phyloP scores from a whole-genome alignment of 2,329 filamentous ascomycete genomes.

The Fusarium torulosum region DNA sequence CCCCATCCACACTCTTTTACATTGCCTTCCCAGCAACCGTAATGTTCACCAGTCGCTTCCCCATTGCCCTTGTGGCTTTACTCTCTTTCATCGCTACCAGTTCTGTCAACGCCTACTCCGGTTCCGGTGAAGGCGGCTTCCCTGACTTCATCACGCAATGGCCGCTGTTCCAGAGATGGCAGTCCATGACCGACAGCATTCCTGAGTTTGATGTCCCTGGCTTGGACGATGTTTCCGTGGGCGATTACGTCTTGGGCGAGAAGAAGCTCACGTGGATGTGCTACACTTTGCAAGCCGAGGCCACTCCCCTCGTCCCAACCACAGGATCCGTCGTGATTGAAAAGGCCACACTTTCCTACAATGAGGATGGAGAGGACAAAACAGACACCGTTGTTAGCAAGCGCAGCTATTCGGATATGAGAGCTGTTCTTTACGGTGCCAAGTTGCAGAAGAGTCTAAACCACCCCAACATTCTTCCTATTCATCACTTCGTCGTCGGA shows the following conservation, averaged over 20 bases:
- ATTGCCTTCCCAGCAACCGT: constrained; percentile 6
- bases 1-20: constrained; percentile 1
- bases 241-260: not conserved
- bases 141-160: constrained; percentile 15
- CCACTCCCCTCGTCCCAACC: not conserved
- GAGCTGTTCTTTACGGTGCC: constrained; percentile 7
- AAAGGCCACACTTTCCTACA: constrained; percentile 5
- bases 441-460: constrained; percentile 4
- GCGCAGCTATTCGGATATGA: constrained; percentile 7
- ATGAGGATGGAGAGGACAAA: not conserved
- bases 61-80: constrained; percentile 19
- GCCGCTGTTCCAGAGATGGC: constrained; percentile 3
- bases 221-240: not conserved
- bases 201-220: constrained; percentile 13
- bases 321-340: constrained; percentile 2
- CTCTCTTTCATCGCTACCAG: constrained; percentile 3
- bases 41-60: constrained; percentile 16
- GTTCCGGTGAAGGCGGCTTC: not conserved
- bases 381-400: constrained; percentile 17
- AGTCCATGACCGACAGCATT: not conserved
- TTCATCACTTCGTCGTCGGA: not conserved
- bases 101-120: not conserved
- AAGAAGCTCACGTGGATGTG: constrained; percentile 23
- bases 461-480: constrained; percentile 17
- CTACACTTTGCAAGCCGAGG: constrained; percentile 8